Percentiles rank a stretch among this genome's conserved stretches.
Evolutionary conservation across 495 filamentous ascomycete species (phyloP).

Genomic region (Hypoxylon fragiforme): DNA sequence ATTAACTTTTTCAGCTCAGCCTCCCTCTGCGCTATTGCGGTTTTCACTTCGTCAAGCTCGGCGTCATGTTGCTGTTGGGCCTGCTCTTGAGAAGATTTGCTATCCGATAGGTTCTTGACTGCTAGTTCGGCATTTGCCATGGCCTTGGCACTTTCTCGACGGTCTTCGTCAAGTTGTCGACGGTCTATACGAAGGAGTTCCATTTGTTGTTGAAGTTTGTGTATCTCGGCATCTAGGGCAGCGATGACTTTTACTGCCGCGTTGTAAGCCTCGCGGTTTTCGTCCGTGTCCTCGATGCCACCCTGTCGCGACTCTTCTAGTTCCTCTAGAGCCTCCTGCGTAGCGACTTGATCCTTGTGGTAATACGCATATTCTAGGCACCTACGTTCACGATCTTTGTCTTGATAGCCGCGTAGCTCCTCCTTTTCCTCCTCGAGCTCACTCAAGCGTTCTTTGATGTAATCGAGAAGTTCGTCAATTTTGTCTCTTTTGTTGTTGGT

Average conservation of each 20-base stretch:
- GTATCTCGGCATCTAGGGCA: constrained; percentile 74
- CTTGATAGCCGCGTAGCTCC: constrained; percentile 87
- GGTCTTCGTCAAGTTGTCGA: constrained; percentile 84
- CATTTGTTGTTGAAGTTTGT: constrained; percentile 75
- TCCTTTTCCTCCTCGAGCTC: constrained; percentile 98
- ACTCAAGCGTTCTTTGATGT: constrained; percentile 83
- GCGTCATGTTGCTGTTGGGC: constrained; percentile 67
- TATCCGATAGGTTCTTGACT: constrained; percentile 77
- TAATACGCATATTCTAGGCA: constrained; percentile 95
- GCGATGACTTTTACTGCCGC: constrained; percentile 80
- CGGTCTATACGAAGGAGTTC: constrained; percentile 88
- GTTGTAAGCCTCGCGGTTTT: constrained; percentile 74
- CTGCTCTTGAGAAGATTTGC: constrained; percentile 76
- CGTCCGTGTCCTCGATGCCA: constrained; percentile 80
- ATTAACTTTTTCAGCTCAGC: constrained; percentile 69
- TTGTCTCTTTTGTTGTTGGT: constrained; percentile 92
- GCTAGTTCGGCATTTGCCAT: constrained; percentile 85
- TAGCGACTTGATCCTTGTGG: constrained; percentile 80
- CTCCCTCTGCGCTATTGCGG: constrained; percentile 76
- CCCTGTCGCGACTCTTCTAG: constrained; percentile 80
- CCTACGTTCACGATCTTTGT: constrained; percentile 89
- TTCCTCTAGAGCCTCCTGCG: constrained; percentile 73
- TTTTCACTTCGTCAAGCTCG: constrained; percentile 72
- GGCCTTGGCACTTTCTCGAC: constrained; percentile 72
- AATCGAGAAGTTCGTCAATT: constrained; percentile 88